These are phyloP conservation scores for Pseudogymnoascus sp. DNA, from an alignment of 2,329 filamentous ascomycete genomes.

Conservation along the genomic window DNA sequence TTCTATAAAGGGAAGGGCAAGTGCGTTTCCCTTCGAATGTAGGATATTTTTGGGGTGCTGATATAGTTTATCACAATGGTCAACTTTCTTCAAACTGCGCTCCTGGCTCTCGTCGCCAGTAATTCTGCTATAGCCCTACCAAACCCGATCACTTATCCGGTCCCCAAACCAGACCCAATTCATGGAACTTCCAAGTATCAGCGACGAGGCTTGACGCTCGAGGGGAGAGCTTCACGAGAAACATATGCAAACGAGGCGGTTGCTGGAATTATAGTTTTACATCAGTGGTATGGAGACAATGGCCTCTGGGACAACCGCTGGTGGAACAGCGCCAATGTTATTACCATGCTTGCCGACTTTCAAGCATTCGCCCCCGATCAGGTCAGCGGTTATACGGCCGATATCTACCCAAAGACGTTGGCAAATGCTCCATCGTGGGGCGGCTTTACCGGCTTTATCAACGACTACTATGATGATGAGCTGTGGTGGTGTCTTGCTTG, in stretches of 20 bases:
- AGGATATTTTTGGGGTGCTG: background rate
- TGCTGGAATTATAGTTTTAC: slow-evolving; percentile 39
- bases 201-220: slow-evolving; percentile 5
- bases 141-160: background rate
- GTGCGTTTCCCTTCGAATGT: background rate
- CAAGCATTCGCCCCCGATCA: slow-evolving; percentile 21
- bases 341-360: slow-evolving; percentile 56
- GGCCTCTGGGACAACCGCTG: slow-evolving; percentile 60
- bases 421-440: slow-evolving; percentile 17
- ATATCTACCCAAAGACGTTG: slow-evolving; percentile 22
- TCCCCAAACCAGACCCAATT: background rate
- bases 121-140: background rate
- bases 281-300: slow-evolving; percentile 50
- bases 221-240: slow-evolving; percentile 13
- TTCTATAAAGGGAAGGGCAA: background rate
- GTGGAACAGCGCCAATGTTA: slow-evolving; percentile 66
- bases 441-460: slow-evolving; percentile 40
- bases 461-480: slow-evolving; percentile 52
- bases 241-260: slow-evolving; percentile 22
- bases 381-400: slow-evolving; percentile 15
- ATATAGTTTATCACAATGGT: background rate
- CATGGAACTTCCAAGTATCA: slow-evolving; percentile 1
- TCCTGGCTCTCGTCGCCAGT: background rate
- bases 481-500: slow-evolving; percentile 58
- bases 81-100: background rate